Evolutionary conservation across 2,329 filamentous ascomycete species (phyloP).

Genomic region (Xylariaceae sp.): DNA sequence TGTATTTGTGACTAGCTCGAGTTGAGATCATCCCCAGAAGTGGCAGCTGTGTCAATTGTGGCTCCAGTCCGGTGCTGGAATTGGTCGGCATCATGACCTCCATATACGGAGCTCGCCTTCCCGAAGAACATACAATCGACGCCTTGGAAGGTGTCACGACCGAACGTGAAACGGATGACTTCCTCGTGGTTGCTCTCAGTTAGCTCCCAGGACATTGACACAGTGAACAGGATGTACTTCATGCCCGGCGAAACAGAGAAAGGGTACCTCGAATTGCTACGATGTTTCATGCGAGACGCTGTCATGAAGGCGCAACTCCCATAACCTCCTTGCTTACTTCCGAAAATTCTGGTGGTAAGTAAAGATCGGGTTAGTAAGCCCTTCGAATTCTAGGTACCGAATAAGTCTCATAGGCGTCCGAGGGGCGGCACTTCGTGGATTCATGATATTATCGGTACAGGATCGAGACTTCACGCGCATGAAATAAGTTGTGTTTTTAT

Average conservation of each 20-base stretch:
- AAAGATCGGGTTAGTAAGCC: background rate
- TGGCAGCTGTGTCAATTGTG: background rate
- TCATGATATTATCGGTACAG: background rate
- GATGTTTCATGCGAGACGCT: background rate
- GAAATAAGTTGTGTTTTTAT: conserved; percentile 10
- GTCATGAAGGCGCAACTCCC: background rate
- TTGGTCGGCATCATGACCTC: too few species aligned
- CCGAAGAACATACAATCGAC: background rate
- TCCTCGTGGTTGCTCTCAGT: conserved; percentile 6
- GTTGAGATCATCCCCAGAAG: too few species aligned
- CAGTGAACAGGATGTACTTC: background rate
- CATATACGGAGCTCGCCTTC: background rate
- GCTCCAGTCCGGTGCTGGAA: background rate
- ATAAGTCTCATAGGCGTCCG: background rate
- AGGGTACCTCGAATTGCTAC: background rate
- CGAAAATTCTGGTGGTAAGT: background rate
- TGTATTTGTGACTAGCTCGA: too few species aligned
- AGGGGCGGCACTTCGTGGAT: conserved; percentile 9
- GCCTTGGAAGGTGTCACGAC: conserved; percentile 1
- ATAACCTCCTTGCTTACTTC: background rate
- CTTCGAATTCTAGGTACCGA: background rate
- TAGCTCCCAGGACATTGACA: background rate
- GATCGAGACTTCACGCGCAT: conserved; percentile 1
- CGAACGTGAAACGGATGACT: conserved; percentile 7
- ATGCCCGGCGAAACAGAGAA: background rate